Evolutionary conservation across 1,139 yeast species (phyloP).

Genomic region (Candida sp.): DNA sequence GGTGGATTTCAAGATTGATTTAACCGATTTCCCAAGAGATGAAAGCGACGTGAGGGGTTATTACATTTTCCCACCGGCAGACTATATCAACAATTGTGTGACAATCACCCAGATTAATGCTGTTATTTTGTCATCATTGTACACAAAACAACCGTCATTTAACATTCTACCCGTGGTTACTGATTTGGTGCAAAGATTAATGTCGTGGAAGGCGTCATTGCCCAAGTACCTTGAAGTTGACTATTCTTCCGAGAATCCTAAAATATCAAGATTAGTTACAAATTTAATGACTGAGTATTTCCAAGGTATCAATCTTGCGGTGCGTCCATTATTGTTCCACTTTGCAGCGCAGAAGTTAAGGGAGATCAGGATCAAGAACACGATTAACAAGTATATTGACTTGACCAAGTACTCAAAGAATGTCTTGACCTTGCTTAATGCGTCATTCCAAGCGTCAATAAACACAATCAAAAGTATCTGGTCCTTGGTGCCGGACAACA

Average conservation of each 20-base stretch:
- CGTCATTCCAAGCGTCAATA: conserved; percentile 85
- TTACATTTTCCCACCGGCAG: conserved; percentile 83
- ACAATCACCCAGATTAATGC: conserved; percentile 84
- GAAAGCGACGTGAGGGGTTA: conserved; percentile 53
- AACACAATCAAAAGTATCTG: conserved; percentile 77
- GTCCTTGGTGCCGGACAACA: conserved; percentile 73
- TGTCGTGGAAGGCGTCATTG: conserved; percentile 70
- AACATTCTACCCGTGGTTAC: conserved; percentile 78
- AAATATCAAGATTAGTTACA: conserved; percentile 69
- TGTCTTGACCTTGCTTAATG: conserved; percentile 70
- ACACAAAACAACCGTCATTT: conserved; percentile 76
- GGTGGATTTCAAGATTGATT: conserved; percentile 64
- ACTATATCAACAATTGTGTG: conserved; percentile 78
- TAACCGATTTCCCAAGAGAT: conserved; percentile 56
- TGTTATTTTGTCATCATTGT: conserved; percentile 68
- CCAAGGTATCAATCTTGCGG: conserved; percentile 85
- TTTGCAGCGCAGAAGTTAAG: conserved; percentile 74
- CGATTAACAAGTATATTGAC: conserved; percentile 62
- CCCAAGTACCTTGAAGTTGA: conserved; percentile 72
- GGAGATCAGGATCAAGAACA: conserved; percentile 46
- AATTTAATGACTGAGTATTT: conserved; percentile 87
- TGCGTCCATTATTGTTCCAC: conserved; percentile 79
- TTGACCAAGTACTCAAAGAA: conserved; percentile 71
- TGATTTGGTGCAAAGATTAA: conserved; percentile 68
- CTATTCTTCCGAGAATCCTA: conserved; percentile 56